Evolutionary conservation across 208 protist species (phyloP).

Genomic region (Leishmania amazonensis): DNA sequence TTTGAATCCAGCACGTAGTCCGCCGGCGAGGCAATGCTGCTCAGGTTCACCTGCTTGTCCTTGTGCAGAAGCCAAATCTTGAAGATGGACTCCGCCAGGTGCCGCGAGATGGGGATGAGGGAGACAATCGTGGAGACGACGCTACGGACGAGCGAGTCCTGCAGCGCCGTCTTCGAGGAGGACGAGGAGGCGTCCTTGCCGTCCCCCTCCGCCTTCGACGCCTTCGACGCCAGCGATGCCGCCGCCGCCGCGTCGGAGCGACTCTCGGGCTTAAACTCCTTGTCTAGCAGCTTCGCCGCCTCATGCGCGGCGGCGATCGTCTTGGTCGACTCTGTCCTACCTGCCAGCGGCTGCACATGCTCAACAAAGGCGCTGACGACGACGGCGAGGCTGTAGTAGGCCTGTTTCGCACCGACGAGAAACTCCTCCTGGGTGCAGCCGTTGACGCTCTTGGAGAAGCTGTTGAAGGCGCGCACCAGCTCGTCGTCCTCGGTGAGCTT

Average conservation of each 20-base stretch:
- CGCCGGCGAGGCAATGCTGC: conserved; percentile 50
- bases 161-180: conserved; percentile 26
- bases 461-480: conserved; percentile 51
- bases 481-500: conserved; percentile 39
- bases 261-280: conserved; percentile 20
- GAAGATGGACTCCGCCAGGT: conserved; percentile 64
- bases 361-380: conserved; percentile 39
- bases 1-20: conserved; percentile 71
- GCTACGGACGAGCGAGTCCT: conserved; percentile 18
- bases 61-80: conserved; percentile 67
- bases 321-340: conserved; percentile 27
- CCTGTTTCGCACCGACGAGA: conserved; percentile 62
- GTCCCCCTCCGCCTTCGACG: background rate
- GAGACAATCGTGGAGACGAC: conserved; percentile 36
- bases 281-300: conserved; percentile 30
- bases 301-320: conserved; percentile 29
- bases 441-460: conserved; percentile 44
- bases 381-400: conserved; percentile 63
- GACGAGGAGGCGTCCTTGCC: background rate
- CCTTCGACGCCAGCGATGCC: background rate
- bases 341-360: conserved; percentile 16
- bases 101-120: conserved; percentile 56
- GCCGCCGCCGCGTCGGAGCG: background rate
- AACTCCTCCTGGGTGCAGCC: conserved; percentile 67
- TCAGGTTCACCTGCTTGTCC: conserved; percentile 54